These are phyloP conservation scores for Mycena amicta DNA, from an alignment of 768 basidiomycete genomes.

Conservation along the genomic window DNA sequence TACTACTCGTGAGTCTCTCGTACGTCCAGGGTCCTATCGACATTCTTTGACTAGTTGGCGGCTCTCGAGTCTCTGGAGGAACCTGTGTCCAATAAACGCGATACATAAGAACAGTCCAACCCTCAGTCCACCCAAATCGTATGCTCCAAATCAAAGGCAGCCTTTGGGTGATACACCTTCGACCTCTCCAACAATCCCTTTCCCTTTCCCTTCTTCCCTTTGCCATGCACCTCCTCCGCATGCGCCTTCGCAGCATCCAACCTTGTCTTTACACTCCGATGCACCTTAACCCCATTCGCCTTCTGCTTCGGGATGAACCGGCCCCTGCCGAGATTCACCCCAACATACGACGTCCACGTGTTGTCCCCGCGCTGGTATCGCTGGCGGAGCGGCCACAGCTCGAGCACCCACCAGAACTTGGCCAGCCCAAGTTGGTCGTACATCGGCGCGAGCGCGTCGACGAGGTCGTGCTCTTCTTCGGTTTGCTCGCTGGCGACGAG, in stretches of 20 bases:
- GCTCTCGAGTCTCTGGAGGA: too few relatives aligned
- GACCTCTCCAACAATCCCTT: slow-evolving; percentile 26
- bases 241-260: slow-evolving; percentile 41
- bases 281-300: slow-evolving; percentile 29
- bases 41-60: too few relatives aligned
- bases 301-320: slow-evolving; percentile 33
- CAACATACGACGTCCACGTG: slow-evolving; percentile 10
- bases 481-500: too few relatives aligned
- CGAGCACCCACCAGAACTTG: slow-evolving; percentile 46
- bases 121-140: slow-evolving; percentile 43
- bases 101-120: too few relatives aligned
- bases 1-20: too few relatives aligned
- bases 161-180: slow-evolving; percentile 37
- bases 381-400: slow-evolving; percentile 17
- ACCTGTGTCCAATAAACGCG: too few relatives aligned
- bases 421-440: slow-evolving; percentile 51
- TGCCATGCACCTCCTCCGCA: too few relatives aligned
- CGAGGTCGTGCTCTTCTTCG: slow-evolving; percentile 54
- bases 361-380: slow-evolving; percentile 22
- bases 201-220: too few relatives aligned
- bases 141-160: slow-evolving; percentile 34
- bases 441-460: slow-evolving; percentile 45
- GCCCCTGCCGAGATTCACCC: slow-evolving; percentile 31
- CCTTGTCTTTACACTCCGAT: slow-evolving; percentile 39
- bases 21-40: too few relatives aligned